These are phyloP conservation scores for Arabis hirsuta DNA, from an alignment of 345 rosid genomes.

Conservation along the genomic window DNA sequence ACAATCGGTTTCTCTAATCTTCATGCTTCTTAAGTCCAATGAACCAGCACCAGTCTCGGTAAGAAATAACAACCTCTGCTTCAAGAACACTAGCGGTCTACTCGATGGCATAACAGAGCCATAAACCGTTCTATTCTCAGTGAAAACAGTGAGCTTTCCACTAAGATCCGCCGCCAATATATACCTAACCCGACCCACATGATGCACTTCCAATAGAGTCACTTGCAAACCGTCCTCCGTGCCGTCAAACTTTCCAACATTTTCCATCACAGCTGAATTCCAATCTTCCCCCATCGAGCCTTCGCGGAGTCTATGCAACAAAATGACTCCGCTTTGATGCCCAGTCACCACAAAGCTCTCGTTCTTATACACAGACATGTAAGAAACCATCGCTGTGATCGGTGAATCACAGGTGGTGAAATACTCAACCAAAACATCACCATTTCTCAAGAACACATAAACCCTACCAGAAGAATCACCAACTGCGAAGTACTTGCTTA, in stretches of 20 bases:
- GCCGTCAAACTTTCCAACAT: constrained; percentile 51
- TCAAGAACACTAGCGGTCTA: constrained; percentile 80
- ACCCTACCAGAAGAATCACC: constrained; percentile 84
- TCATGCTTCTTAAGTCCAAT: constrained; percentile 86
- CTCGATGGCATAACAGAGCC: constrained; percentile 68
- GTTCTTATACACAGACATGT: constrained; percentile 69
- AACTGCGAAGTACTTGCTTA: constrained; percentile 82
- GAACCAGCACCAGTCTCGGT: constrained; percentile 96
- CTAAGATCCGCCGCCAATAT: constrained; percentile 64
- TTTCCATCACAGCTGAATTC: constrained; percentile 60
- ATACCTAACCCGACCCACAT: constrained; percentile 82
- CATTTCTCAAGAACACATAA: constrained; percentile 74
- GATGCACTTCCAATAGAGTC: constrained; percentile 78
- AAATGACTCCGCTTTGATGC: constrained; percentile 65
- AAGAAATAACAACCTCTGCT: constrained; percentile 92
- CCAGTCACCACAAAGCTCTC: constrained; percentile 84
- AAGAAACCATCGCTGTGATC: constrained; percentile 74
- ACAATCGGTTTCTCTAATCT: constrained; percentile 78
- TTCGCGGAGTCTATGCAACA: constrained; percentile 73
- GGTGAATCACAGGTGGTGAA: constrained; percentile 60
- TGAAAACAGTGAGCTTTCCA: constrained; percentile 69
- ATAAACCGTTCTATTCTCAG: constrained; percentile 69
- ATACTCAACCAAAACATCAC: constrained; percentile 76
- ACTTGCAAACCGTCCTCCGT: constrained; percentile 51
- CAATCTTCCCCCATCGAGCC: constrained; percentile 67